Evolutionary conservation across 495 filamentous ascomycete genomes (phyloP).

Genomic region (Neurospora tetraspora): DNA sequence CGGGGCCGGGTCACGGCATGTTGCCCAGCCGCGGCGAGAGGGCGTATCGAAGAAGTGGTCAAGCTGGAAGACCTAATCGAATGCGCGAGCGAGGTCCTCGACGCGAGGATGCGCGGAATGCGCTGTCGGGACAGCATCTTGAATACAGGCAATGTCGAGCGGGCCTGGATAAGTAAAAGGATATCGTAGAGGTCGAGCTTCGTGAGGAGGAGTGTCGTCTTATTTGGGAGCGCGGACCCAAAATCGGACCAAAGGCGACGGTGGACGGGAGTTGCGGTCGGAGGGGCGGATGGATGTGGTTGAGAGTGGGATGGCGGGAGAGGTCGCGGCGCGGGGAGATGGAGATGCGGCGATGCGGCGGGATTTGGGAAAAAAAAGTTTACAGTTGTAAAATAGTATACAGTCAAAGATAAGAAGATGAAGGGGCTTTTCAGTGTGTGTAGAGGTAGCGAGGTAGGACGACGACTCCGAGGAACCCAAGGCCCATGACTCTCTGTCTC

Average conservation of each 20-base stretch:
- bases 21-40: conserved; percentile 6
- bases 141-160: background rate
- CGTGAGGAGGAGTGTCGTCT: background rate
- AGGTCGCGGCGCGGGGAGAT: background rate
- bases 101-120: conserved; percentile 15
- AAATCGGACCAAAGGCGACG: background rate
- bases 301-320: background rate
- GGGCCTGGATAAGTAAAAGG: too few relatives aligned
- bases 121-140: conserved; percentile 27
- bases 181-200: background rate
- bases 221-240: background rate
- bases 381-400: background rate
- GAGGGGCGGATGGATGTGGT: background rate
- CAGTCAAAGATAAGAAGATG: background rate
- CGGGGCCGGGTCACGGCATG: conserved; percentile 7
- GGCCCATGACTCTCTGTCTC: background rate
- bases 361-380: background rate
- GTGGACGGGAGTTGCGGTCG: background rate
- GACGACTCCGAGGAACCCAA: background rate
- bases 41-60: conserved; percentile 7
- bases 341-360: background rate
- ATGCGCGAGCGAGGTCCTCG: conserved; percentile 9
- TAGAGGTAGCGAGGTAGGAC: background rate
- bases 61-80: conserved; percentile 7
- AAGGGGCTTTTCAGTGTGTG: background rate